Percentiles rank a stretch among this genome's conserved stretches.
These are phyloP conservation scores for Fusarium sp. DNA, from an alignment of 2,329 filamentous ascomycete genomes.

Conservation along the genomic window DNA sequence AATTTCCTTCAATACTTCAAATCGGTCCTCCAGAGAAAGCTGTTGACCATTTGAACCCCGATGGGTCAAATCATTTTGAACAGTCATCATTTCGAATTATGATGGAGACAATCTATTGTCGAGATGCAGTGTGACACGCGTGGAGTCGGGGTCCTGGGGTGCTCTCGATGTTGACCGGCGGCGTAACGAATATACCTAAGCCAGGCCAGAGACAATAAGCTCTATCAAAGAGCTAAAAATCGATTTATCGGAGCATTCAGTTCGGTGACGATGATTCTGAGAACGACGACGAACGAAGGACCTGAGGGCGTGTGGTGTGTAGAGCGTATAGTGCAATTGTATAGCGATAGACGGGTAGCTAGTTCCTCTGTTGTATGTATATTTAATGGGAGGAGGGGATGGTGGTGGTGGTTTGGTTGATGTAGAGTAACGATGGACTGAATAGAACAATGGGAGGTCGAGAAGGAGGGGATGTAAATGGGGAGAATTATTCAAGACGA, in stretches of 20 bases:
- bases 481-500: conserved; percentile 38
- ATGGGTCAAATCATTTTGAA: conserved; percentile 78
- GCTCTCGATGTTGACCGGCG: conserved; percentile 30
- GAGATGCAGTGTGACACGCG: conserved; percentile 34
- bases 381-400: conserved; percentile 6
- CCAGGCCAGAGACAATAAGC: conserved; percentile 45
- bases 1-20: conserved; percentile 97
- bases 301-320: conserved; percentile 15
- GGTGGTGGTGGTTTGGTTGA: conserved; percentile 17
- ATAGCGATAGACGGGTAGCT: conserved; percentile 9
- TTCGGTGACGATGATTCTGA: conserved; percentile 28
- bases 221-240: conserved; percentile 52
- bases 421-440: conserved; percentile 22
- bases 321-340: conserved; percentile 28
- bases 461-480: conserved; percentile 39
- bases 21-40: conserved; percentile 87
- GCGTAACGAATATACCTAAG: conserved; percentile 44
- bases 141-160: conserved; percentile 37
- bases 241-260: conserved; percentile 54
- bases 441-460: conserved; percentile 24
- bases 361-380: conserved; percentile 10
- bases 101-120: conserved; percentile 34
- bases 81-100: conserved; percentile 71
- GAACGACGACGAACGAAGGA: conserved; percentile 26
- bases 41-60: conserved; percentile 71